A percentile compares a stretch with the other conserved stretches of the same genome.
Evolutionary conservation across 352 stramenopile genomes (phyloP).

Genomic region (Peronospora destructor): DNA sequence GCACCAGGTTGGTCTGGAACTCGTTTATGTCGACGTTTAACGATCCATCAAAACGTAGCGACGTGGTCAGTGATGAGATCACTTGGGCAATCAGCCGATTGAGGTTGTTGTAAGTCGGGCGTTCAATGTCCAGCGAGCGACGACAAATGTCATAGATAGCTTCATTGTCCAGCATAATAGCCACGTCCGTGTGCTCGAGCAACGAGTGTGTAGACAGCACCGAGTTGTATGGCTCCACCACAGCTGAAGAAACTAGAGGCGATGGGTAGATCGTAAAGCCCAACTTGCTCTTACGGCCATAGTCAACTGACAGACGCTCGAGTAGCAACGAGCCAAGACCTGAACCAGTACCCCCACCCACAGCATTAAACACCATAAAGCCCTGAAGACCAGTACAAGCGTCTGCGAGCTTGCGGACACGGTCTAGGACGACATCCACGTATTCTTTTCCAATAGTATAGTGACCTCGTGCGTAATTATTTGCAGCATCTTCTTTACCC

Average conservation of each 20-base stretch:
- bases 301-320: constrained; percentile 95
- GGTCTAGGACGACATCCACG: constrained; percentile 95
- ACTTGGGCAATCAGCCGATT: constrained; percentile 96
- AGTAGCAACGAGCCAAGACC: constrained; percentile 95
- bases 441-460: constrained; percentile 92
- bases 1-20: constrained; percentile 97
- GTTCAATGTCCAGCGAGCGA: constrained; percentile 91
- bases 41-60: constrained; percentile 93
- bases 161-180: constrained; percentile 97
- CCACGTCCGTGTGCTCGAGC: constrained; percentile 95
- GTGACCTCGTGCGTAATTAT: constrained; percentile 91
- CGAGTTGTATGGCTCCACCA: constrained; percentile 98
- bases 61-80: constrained; percentile 95
- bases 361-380: constrained; percentile 97
- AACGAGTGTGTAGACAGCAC: constrained; percentile 93
- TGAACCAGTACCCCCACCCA: constrained; percentile 95
- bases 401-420: constrained; percentile 94
- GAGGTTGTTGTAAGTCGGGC: constrained; percentile 95
- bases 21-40: constrained; percentile 97
- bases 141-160: constrained; percentile 93
- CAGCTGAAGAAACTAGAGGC: constrained; percentile 93
- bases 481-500: constrained; percentile 94
- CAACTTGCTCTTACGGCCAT: constrained; percentile 95
- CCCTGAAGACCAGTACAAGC: constrained; percentile 96
- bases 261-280: constrained; percentile 96